Evolutionary conservation across 805 yeast species (phyloP), one percentile per base, ranked within the genome.

Genomic region (Dipodascus albidus): DNA sequence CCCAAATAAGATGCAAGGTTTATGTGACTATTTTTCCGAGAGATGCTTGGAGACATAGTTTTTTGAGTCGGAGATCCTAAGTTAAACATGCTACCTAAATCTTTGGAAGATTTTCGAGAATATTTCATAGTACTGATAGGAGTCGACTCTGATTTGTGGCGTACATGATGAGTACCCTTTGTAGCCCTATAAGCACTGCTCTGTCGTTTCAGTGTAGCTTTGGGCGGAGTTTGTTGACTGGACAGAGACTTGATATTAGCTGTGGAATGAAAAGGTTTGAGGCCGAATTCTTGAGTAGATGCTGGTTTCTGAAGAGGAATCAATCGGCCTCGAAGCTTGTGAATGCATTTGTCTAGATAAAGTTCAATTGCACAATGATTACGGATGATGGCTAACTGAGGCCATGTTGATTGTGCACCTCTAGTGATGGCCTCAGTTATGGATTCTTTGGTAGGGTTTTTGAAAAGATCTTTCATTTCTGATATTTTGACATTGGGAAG

Each of bases 321-420:
- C n/a, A 60, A 53, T 20, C 59, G 53, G 11, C 61, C 82, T 58
- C 88, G 74, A 53, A 89, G 66, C 6, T 68, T 63, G n/a, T 82
- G 74, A 9, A 93, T 88, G 6, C 93, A 85, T 55, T 76, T 77
- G 66, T 91, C 98, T 44, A 91, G 71, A 0, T 89, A 85, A 66
- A 91, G 83, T 63, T 91, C 99, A 31, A 89, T 80, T 0, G 93
- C 82, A 67, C 96, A 89, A 63, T 88, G 96, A 65, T 93, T 91
- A 59, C 83, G 77, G 49, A 91, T 87, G 48, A 90, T 75, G 1
- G 96, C 80, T 2, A 93, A 67, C 62, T 87, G 87, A 0, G 96
- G 96, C 97, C 98, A 91, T 0, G 96, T 83, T 0, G 96, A 91
- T 54, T 87, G 72, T 0, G 96, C 93, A 1, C 98, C 99, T 57